These are phyloP conservation scores for Odontarrhena argentea DNA, from an alignment of 345 rosid genomes.

Conservation along the genomic window DNA sequence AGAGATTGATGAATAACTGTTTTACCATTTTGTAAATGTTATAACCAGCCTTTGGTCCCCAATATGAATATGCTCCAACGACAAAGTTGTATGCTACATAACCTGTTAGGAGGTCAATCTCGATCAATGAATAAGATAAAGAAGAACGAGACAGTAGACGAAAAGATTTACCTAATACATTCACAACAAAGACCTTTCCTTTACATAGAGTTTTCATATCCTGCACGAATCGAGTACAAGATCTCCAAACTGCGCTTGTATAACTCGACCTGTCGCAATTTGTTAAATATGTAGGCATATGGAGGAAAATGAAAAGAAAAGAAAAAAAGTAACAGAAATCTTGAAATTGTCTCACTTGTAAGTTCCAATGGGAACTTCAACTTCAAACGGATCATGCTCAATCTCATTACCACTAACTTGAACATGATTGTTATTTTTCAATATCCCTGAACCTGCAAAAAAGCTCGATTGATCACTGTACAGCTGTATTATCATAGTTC, in stretches of 20 bases:
- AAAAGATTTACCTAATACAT: slow-evolving; percentile 31
- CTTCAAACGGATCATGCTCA: slow-evolving; percentile 16
- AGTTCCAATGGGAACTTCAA: slow-evolving; percentile 18
- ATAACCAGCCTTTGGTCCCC: slow-evolving; percentile 98
- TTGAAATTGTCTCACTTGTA: slow-evolving; percentile 28
- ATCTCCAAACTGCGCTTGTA: slow-evolving; percentile 1
- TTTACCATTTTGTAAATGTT: slow-evolving; percentile 75
- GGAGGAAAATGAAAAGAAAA: background rate
- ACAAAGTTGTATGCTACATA: slow-evolving; percentile 88
- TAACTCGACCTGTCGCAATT: slow-evolving; percentile 18
- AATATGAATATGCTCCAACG: slow-evolving; percentile 92
- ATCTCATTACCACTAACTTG: slow-evolving; percentile 24
- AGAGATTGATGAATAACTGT: background rate
- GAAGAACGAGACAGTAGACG: background rate
- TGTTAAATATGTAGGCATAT: background rate
- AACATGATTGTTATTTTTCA: slow-evolving; percentile 22
- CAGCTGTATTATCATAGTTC: background rate
- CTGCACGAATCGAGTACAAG: slow-evolving; percentile 13
- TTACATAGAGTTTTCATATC: slow-evolving; percentile 33
- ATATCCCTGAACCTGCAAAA: slow-evolving; percentile 21
- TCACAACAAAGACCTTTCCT: slow-evolving; percentile 36
- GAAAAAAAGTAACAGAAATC: background rate
- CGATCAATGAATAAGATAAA: slow-evolving; percentile 10
- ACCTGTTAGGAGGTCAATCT: slow-evolving; percentile 20
- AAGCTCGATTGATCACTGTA: background rate